These are phyloP conservation scores for Sporisorium iseilematis-ciliati DNA, from an alignment of 1,284 basidiomycete species.

Conservation along the genomic window DNA sequence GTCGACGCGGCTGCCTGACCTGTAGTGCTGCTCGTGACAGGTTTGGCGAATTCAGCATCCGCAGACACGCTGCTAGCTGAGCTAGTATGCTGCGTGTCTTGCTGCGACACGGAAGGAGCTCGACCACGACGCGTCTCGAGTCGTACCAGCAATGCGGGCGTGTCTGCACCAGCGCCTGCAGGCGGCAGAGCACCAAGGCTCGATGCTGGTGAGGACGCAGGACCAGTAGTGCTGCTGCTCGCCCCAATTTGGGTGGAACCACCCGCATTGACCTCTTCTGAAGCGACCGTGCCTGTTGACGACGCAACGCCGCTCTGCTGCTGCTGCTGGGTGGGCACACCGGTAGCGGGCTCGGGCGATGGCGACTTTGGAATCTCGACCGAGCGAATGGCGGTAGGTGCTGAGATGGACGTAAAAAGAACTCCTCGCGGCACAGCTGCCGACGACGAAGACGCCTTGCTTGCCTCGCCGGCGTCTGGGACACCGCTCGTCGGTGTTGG, in stretches of 20 bases:
- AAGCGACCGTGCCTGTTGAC: background rate
- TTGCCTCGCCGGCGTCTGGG: constrained; percentile 15
- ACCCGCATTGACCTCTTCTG: background rate
- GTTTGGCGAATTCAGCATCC: constrained; percentile 31
- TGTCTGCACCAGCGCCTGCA: constrained; percentile 18
- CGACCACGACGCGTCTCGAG: constrained; percentile 26
- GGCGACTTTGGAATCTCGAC: constrained; percentile 62
- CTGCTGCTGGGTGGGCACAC: constrained; percentile 3
- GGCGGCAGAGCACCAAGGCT: background rate
- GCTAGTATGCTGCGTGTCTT: constrained; percentile 7
- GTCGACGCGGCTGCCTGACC: constrained; percentile 8
- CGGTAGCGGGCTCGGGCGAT: constrained; percentile 36
- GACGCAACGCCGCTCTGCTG: background rate
- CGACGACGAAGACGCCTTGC: constrained; percentile 16
- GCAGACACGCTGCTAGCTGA: background rate
- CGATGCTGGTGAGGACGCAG: constrained; percentile 17
- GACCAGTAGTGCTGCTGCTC: background rate
- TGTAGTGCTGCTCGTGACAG: constrained; percentile 1
- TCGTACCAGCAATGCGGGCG: constrained; percentile 25
- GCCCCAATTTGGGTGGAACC: constrained; percentile 9
- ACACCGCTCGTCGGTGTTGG: constrained; percentile 1
- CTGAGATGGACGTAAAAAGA: constrained; percentile 50
- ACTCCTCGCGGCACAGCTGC: constrained; percentile 26
- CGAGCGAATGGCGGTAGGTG: constrained; percentile 56
- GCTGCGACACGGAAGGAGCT: constrained; percentile 18